phyloP scores from a whole-genome alignment of 495 filamentous ascomycete genomes.

The Neurospora sp. region DNA sequence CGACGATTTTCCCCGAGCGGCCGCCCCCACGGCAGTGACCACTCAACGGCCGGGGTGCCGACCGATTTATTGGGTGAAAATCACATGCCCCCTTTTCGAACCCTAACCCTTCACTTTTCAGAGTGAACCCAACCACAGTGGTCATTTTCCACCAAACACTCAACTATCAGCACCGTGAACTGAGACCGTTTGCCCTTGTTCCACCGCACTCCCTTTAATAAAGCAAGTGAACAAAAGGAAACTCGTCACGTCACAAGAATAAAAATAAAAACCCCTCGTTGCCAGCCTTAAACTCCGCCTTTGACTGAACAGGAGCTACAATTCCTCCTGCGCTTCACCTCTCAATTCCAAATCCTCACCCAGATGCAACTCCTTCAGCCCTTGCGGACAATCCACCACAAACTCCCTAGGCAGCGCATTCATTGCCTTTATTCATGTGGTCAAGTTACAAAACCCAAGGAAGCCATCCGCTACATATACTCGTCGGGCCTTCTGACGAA shows the following conservation, averaged over 20 bases:
- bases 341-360: too few relatives aligned
- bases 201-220: background rate
- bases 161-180: background rate
- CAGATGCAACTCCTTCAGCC: too few relatives aligned
- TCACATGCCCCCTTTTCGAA: background rate
- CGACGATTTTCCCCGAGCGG: background rate
- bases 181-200: background rate
- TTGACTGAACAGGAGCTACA: too few relatives aligned
- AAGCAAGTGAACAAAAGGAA: background rate
- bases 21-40: background rate
- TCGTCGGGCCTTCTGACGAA: too few relatives aligned
- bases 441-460: too few relatives aligned
- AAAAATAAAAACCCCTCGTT: too few relatives aligned
- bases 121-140: background rate
- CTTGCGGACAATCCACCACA: too few relatives aligned
- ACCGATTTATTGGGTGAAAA: background rate
- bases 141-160: background rate
- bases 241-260: background rate
- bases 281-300: background rate
- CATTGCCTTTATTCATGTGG: too few relatives aligned
- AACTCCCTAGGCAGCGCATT: too few relatives aligned
- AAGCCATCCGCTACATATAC: too few relatives aligned
- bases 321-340: too few relatives aligned
- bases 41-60: background rate
- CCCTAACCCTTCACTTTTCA: background rate